These are phyloP conservation scores for Echites panduratus DNA, from an alignment of 257 asterid genomes.

Conservation along the genomic window DNA sequence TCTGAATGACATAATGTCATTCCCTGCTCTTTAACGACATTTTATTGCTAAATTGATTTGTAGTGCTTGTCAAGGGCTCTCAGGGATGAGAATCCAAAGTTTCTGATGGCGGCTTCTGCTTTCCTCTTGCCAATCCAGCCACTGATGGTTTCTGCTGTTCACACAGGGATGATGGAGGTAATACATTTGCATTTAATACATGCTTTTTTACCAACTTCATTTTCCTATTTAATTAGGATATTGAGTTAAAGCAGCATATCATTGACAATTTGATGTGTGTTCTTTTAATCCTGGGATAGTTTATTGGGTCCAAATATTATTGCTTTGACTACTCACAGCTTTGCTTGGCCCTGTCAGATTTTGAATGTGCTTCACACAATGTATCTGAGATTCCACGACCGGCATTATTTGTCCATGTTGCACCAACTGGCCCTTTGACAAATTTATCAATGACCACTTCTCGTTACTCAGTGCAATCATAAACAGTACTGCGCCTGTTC, in stretches of 20 bases:
- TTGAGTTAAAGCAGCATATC: background rate
- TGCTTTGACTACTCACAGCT: background rate
- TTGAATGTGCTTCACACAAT: background rate
- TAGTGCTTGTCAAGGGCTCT: slow-evolving; percentile 94
- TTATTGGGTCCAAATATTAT: background rate
- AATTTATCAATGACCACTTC: background rate
- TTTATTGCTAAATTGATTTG: slow-evolving; percentile 9
- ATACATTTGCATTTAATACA: background rate
- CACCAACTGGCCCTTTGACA: background rate
- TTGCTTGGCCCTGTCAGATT: background rate
- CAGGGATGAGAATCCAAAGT: slow-evolving; percentile 72
- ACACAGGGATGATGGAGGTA: slow-evolving; percentile 98
- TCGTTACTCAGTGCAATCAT: no score
- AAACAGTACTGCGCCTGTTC: background rate
- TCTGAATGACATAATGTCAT: background rate
- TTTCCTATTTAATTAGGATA: background rate
- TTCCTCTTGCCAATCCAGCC: slow-evolving; percentile 78
- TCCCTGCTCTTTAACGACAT: background rate
- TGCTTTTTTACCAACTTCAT: background rate
- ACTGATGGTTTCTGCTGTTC: slow-evolving; percentile 89
- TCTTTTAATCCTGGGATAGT: background rate
- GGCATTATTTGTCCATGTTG: background rate
- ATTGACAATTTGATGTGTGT: background rate
- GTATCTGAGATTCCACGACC: background rate
- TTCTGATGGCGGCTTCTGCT: slow-evolving; percentile 88